A percentile compares a stretch with the other conserved stretches of the same genome.
phyloP scores from a whole-genome alignment of 106 monocot species.

The Allium sativum region DNA sequence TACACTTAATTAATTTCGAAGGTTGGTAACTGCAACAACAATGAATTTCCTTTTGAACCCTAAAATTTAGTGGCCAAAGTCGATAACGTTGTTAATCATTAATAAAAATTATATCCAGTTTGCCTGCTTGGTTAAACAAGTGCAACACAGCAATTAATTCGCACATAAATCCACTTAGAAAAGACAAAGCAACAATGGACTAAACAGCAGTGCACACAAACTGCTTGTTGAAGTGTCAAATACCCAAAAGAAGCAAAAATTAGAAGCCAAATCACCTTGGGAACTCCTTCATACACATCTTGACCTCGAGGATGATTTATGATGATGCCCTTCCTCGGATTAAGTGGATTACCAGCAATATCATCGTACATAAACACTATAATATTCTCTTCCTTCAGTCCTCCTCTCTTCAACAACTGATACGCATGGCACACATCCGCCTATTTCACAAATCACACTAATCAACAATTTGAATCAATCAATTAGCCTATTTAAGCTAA shows the following conservation, averaged over 20 bases:
- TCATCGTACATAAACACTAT: slow-evolving; percentile 96
- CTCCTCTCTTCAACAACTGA: slow-evolving; percentile 66
- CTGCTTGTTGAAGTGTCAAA: not conserved
- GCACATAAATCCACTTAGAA: too few species aligned
- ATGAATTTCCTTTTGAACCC: too few species aligned
- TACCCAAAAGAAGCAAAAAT: not conserved
- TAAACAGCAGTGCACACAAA: not conserved
- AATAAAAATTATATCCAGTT: too few species aligned
- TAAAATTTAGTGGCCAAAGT: too few species aligned
- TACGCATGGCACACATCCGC: slow-evolving; percentile 96
- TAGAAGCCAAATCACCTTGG: slow-evolving; percentile 33
- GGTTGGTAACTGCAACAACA: too few species aligned
- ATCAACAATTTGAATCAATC: not conserved
- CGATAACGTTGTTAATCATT: too few species aligned
- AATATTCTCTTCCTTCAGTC: slow-evolving; percentile 89
- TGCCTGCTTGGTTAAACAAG: too few species aligned
- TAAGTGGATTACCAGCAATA: slow-evolving; percentile 57
- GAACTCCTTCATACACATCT: slow-evolving; percentile 78
- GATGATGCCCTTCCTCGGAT: slow-evolving; percentile 60
- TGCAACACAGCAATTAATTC: too few species aligned
- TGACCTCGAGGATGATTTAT: slow-evolving; percentile 75
- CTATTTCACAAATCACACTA: slow-evolving; percentile 14
- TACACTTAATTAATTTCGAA: too few species aligned
- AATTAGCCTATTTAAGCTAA: not conserved
- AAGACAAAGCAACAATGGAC: not conserved